These are phyloP conservation scores for Xylariaceae sp. DNA, from an alignment of 2,329 filamentous ascomycete species.

Conservation along the genomic window DNA sequence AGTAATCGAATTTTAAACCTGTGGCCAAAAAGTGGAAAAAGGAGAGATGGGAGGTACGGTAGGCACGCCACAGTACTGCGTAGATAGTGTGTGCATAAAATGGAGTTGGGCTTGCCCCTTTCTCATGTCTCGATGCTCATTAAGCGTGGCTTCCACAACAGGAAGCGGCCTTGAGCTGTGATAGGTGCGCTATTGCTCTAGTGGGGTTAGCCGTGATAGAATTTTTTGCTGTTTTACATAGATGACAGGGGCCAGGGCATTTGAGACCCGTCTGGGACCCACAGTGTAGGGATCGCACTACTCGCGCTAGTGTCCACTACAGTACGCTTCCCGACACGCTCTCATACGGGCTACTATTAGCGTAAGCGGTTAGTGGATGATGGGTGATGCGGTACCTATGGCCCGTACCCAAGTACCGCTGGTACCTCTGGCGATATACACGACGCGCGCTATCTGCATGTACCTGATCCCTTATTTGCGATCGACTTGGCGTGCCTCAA, in stretches of 20 bases:
- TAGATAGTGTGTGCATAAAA: conserved; percentile 11
- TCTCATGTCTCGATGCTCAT: conserved; percentile 4
- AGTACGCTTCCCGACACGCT: conserved; percentile 11
- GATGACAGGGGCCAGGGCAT: conserved; percentile 11
- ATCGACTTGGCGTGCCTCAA: conserved; percentile 13
- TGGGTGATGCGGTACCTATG: no score
- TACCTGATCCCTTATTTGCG: conserved; percentile 15
- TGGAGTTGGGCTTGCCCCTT: conserved; percentile 12
- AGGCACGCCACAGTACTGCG: no score
- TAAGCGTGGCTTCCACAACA: conserved; percentile 15
- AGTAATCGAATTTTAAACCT: neutral
- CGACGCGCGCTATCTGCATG: neutral
- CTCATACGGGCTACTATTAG: conserved; percentile 16
- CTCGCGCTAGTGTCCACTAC: conserved; percentile 4
- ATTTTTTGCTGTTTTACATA: conserved; percentile 5
- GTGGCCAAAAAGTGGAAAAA: neutral
- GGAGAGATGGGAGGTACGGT: conserved; percentile 6
- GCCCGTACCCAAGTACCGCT: no score
- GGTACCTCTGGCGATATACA: neutral
- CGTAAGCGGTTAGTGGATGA: neutral
- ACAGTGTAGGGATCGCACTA: neutral
- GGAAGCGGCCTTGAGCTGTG: conserved; percentile 8
- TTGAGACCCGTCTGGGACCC: conserved; percentile 9
- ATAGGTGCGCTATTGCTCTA: conserved; percentile 12
- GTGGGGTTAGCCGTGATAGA: conserved; percentile 15